A percentile compares a stretch with the other conserved stretches of the same genome.
These are phyloP conservation scores for Rhizopus microsporus DNA, from an alignment of 371 early-diverging fungal species.

Conservation along the genomic window DNA sequence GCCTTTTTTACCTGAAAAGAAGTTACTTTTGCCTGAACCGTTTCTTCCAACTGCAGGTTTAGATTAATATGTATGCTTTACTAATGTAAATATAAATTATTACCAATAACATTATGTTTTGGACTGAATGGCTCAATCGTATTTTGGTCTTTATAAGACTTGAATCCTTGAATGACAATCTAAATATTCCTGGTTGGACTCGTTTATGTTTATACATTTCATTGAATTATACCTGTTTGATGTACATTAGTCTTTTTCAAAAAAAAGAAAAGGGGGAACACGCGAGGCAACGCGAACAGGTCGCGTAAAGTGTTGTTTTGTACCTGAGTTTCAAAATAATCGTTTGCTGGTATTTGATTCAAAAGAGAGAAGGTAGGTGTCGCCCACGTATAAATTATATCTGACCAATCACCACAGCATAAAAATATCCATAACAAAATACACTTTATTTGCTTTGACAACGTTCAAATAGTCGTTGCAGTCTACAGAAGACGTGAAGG, in stretches of 20 bases:
- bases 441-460: too few species aligned
- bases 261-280: not conserved
- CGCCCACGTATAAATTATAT: too few species aligned
- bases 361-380: too few species aligned
- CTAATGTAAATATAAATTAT: not conserved
- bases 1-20: conserved; percentile 78
- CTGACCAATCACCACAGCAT: too few species aligned
- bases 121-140: conserved; percentile 91
- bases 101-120: conserved; percentile 94
- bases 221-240: conserved; percentile 1
- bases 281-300: conserved; percentile 2
- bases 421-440: too few species aligned
- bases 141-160: conserved; percentile 96
- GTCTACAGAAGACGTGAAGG: too few species aligned
- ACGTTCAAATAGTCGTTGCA: too few species aligned
- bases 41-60: conserved; percentile 92
- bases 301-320: not conserved
- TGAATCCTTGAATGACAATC: conserved; percentile 98
- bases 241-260: not conserved
- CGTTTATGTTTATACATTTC: not conserved
- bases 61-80: conserved; percentile 1
- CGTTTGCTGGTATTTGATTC: not conserved
- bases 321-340: too few species aligned
- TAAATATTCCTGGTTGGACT: conserved; percentile 16
- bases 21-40: conserved; percentile 99